Base-by-base conservation (phyloP, 306 rosid genomes). In the Vachellia pachyceras region DNA sequence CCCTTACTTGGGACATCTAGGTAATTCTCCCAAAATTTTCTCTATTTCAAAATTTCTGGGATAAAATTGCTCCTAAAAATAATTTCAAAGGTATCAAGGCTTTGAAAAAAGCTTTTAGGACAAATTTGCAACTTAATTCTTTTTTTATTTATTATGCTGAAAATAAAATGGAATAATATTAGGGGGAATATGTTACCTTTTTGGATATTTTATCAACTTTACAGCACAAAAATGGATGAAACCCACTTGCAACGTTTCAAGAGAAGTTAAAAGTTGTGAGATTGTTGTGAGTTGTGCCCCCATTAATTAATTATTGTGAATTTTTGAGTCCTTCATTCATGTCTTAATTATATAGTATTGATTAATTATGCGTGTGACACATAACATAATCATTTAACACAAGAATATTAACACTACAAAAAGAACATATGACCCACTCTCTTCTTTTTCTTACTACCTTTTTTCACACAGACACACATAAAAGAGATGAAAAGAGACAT, bases 371-470 rank as follows among this genome's bases (percentile, higher is more conserved):
- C 14, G 49, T 52, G 49, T 10, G 12, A 17, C 3, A 72, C 46
- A 72, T 72, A 22, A 60, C 49, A 54, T 36, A 54, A 50, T 73
- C 47, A 73, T 50, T 73, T 15, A 68, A 25, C 35, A 69, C 64
- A 44, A 57, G 83, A 79, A 44, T 70, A 44, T 33, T 18, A 66
- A 7, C 73, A 15, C 23, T 41, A 47, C 67, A 7, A 42, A 72
- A 35, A 50, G 33, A 47, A 73, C 36, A 0, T 18, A 50, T 22
- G 78, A 41, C 75, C 58, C 76, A 81, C 80, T 65, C 80, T 65
- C 57, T 52, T 17, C 40, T 66, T 68, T 44, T 39, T 6, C 22
- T 74, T 36, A 47, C 65, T 14, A 52, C 68, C 63, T 50, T 15
- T 25, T 54, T 54, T 4, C 57, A 50, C 57, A 14, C 57, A 15